These are phyloP conservation scores for Sherardia arvensis DNA, from an alignment of 257 asterid species.

Conservation along the genomic window DNA sequence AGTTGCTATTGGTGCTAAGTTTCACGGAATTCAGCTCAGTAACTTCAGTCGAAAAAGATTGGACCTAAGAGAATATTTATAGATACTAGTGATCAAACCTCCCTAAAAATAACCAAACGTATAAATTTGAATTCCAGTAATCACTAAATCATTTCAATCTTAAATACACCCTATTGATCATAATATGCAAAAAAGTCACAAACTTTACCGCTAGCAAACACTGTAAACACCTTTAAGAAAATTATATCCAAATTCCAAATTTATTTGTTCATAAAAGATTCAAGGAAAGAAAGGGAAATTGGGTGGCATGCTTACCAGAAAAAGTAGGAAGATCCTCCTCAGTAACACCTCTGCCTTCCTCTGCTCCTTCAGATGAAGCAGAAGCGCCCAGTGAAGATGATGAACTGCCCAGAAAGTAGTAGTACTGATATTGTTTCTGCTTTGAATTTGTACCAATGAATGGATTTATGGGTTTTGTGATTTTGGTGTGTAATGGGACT, in stretches of 20 bases:
- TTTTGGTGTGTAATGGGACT: constrained; percentile 34
- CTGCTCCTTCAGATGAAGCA: constrained; percentile 62
- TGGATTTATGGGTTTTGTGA: constrained; percentile 12
- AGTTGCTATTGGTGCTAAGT: neutral
- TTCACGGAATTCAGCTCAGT: neutral
- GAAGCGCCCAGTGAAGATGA: constrained; percentile 25
- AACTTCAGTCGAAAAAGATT: neutral
- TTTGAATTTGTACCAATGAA: constrained; percentile 24
- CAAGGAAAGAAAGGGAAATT: neutral
- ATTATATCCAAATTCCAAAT: neutral
- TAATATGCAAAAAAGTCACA: neutral
- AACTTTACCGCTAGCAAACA: neutral
- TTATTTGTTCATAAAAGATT: neutral
- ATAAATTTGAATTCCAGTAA: neutral
- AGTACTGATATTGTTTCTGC: constrained; percentile 17
- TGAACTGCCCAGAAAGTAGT: neutral
- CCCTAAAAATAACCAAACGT: neutral
- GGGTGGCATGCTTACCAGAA: constrained; percentile 29
- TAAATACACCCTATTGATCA: neutral
- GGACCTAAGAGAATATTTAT: neutral
- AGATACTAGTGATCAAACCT: neutral
- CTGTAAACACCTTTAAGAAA: neutral
- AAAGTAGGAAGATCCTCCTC: constrained; percentile 47
- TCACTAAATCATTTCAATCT: neutral
- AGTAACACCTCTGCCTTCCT: constrained; percentile 30